Evolutionary conservation across 768 basidiomycete species (phyloP).

Genomic region (Wakefieldia striispora): DNA sequence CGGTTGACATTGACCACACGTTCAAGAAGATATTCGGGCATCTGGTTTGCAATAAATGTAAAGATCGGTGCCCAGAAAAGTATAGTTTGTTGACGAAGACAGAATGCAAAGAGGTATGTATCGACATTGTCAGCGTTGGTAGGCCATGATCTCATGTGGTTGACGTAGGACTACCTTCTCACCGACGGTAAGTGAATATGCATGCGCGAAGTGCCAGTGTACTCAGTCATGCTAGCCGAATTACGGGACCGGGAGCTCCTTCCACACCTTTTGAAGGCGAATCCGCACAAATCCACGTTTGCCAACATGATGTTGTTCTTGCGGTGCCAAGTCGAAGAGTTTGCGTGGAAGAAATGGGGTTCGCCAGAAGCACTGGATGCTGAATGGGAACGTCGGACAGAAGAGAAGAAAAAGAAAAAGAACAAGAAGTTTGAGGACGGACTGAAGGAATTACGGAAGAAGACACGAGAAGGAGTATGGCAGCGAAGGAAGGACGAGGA

Average conservation of each 20-base stretch:
- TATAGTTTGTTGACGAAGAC: conserved; percentile 97
- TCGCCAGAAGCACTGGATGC: conserved; percentile 86
- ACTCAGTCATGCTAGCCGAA: conserved; percentile 59
- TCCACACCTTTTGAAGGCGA: conserved; percentile 91
- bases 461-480: conserved; percentile 88
- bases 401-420: conserved; percentile 86
- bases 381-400: conserved; percentile 77
- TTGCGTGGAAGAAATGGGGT: conserved; percentile 98
- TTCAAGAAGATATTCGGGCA: conserved; percentile 81
- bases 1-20: conserved; percentile 85
- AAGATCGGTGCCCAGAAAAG: conserved; percentile 85
- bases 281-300: conserved; percentile 92
- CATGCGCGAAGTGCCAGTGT: neutral
- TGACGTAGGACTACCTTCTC: conserved; percentile 80
- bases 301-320: conserved; percentile 99
- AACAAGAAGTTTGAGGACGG: conserved; percentile 94
- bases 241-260: conserved; percentile 88
- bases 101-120: conserved; percentile 86
- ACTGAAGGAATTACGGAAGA: conserved; percentile 75
- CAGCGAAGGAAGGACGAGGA: conserved; percentile 83
- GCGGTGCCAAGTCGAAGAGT: conserved; percentile 90
- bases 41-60: conserved; percentile 86
- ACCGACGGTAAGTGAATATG: conserved; percentile 70
- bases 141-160: neutral
- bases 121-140: neutral